These are phyloP conservation scores for Achaetomiella virescens DNA, from an alignment of 495 filamentous ascomycete genomes.

Conservation along the genomic window DNA sequence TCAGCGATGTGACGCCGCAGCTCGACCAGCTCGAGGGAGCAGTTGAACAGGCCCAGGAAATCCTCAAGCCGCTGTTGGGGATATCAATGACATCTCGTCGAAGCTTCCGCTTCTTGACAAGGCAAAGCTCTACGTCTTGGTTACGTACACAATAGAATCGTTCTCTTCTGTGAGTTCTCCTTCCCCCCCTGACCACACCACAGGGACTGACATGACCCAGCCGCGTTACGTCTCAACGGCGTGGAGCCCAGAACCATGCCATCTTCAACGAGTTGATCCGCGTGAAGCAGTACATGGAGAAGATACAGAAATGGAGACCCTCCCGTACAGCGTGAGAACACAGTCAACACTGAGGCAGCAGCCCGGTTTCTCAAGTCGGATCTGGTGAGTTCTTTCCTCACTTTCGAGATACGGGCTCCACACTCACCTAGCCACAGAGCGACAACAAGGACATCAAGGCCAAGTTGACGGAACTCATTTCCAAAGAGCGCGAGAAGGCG, in stretches of 20 bases:
- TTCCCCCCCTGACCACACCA: neutral
- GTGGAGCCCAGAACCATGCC: conserved; percentile 72
- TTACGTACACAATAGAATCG: conserved; percentile 84
- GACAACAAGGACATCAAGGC: conserved; percentile 35
- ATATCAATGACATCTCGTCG: conserved; percentile 59
- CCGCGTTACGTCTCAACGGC: conserved; percentile 72
- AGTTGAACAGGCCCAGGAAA: conserved; percentile 70
- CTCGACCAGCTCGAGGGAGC: conserved; percentile 67
- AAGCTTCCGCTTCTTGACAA: conserved; percentile 88
- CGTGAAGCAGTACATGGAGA: conserved; percentile 86
- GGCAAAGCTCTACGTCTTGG: conserved; percentile 80
- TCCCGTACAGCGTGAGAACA: conserved; percentile 50
- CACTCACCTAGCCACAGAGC: conserved; percentile 21
- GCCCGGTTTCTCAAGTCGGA: conserved; percentile 73
- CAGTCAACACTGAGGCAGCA: conserved; percentile 74
- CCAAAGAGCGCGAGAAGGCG: conserved; percentile 41
- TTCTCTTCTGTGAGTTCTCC: conserved; percentile 68
- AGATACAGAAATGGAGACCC: conserved; percentile 64
- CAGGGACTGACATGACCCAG: conserved; percentile 41
- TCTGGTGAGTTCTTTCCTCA: conserved; percentile 46
- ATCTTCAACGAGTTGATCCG: conserved; percentile 78
- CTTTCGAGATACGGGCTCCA: neutral
- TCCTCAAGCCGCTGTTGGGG: conserved; percentile 58
- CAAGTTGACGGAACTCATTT: conserved; percentile 40
- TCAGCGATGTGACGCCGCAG: conserved; percentile 41